Conservation (phyloP, 768 basidiomycete genomes). For the Mycena albidolilacea region DNA sequence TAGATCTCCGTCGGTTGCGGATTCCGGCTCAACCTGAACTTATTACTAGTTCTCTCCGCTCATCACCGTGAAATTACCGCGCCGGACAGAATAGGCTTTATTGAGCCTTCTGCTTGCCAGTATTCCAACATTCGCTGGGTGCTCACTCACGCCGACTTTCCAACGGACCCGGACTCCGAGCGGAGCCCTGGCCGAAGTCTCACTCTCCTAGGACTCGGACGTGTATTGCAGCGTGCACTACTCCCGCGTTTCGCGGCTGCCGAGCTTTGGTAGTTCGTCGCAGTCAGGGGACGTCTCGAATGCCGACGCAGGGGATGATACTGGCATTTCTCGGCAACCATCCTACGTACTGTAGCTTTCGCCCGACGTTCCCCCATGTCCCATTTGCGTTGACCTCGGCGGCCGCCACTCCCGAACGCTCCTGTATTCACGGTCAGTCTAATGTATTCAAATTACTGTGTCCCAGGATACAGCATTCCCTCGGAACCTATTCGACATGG, state of each 20-base stretch:
- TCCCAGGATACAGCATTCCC: neutral
- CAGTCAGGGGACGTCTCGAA: conserved; percentile 6
- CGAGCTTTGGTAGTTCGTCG: conserved; percentile 5
- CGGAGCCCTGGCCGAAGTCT: neutral
- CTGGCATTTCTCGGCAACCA: conserved; percentile 8
- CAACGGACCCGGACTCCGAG: conserved; percentile 14
- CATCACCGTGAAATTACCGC: neutral
- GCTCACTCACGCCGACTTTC: neutral
- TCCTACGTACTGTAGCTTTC: conserved; percentile 13
- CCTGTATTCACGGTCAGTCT: conserved; percentile 9
- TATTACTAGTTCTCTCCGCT: neutral
- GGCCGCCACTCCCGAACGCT: conserved; percentile 24
- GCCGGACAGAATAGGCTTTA: neutral
- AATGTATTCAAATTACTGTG: neutral
- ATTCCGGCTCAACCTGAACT: conserved; percentile 4
- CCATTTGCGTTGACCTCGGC: conserved; percentile 23
- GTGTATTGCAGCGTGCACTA: neutral
- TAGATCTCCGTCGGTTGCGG: conserved; percentile 30
- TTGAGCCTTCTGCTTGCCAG: neutral
- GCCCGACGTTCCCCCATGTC: conserved; percentile 5
- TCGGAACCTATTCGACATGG: neutral
- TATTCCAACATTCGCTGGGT: neutral
- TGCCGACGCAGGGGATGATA: conserved; percentile 9
- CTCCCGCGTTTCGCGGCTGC: conserved; percentile 20
- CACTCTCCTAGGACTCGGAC: neutral